A percentile compares a stretch with the other conserved stretches of the same genome.
Evolutionary conservation across 1,139 yeast genomes (phyloP).

Genomic region (Candida buenavistaensis): DNA sequence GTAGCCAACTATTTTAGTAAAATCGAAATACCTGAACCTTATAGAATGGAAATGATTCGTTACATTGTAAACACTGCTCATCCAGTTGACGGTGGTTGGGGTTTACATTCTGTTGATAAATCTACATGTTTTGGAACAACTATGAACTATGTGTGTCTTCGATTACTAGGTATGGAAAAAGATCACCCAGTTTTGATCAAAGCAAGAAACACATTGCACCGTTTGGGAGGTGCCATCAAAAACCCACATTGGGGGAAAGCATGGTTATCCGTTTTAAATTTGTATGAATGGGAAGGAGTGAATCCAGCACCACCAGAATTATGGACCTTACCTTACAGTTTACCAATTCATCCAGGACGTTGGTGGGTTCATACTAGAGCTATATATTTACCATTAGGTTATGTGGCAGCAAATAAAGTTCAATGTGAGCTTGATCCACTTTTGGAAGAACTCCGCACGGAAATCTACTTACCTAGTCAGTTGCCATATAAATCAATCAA

Average conservation of each 20-base stretch:
- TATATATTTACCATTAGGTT: slow-evolving; percentile 85
- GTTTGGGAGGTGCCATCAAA: slow-evolving; percentile 86
- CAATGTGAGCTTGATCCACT: slow-evolving; percentile 66
- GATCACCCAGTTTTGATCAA: slow-evolving; percentile 78
- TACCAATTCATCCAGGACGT: slow-evolving; percentile 89
- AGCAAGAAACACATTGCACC: slow-evolving; percentile 70
- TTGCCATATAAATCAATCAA: slow-evolving; percentile 66
- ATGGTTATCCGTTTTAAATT: slow-evolving; percentile 77
- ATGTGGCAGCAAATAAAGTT: slow-evolving; percentile 59
- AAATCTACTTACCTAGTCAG: slow-evolving; percentile 57
- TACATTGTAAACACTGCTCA: slow-evolving; percentile 87
- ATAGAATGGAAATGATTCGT: slow-evolving; percentile 68
- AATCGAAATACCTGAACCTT: slow-evolving; percentile 66
- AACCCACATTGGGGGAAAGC: slow-evolving; percentile 98
- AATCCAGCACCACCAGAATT: slow-evolving; percentile 98
- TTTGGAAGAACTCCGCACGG: slow-evolving; percentile 64
- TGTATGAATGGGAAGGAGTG: slow-evolving; percentile 95
- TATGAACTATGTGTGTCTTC: slow-evolving; percentile 74
- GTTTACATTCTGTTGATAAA: slow-evolving; percentile 86
- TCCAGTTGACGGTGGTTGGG: slow-evolving; percentile 99
- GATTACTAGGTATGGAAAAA: slow-evolving; percentile 72
- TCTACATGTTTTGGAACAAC: slow-evolving; percentile 95
- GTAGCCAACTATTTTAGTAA: slow-evolving; percentile 72
- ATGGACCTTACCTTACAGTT: slow-evolving; percentile 79
- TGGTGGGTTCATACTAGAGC: slow-evolving; percentile 99